Evolutionary conservation across 2,329 filamentous ascomycete species (phyloP), one percentile per base, ranked within the genome.

Genomic region (Colletotrichum liriopes): DNA sequence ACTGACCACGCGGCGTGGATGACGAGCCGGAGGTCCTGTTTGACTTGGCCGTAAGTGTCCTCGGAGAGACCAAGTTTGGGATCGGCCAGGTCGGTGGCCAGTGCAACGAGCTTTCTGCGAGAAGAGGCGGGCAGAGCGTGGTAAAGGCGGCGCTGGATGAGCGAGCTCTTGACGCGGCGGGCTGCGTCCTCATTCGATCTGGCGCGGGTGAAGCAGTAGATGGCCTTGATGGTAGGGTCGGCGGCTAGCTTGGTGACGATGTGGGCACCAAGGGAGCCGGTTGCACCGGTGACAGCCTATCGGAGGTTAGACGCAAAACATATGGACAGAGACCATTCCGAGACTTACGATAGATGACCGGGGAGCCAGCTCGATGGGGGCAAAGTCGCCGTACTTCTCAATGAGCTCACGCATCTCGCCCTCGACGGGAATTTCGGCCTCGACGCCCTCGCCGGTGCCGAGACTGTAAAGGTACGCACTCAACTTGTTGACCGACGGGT

Each of bases 251-350:
- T 86, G 4, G 87, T 86, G 1, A 90, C 83, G 1, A 92, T 81
- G 74, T 92, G 90, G 0, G 89, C 85, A 1, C 92, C 92, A 0
- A 93, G 83, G 1, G 90, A 91, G 1, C 92, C 92, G 0, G 92
- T 93, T 0, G 88, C 87, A 1, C 92, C 92, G 0, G 91, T 93
- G 4, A 93, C 78, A 1, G 91, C 79, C 78, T 83, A 41, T 35
- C 18, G 4, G 23, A 8, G 18, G 39, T 72, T 18, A 69, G 65
- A 55, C 5, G 8, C 5, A 1, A 14, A 26, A 8, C 2, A 0
- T 5, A n/a, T 8, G 9, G 14, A 37, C 9, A n/a, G 26, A 20
- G 8, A 3, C 18, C 8, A 11, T 41, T 39, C 5, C 6, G 12
- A 14, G 37, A 56, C 65, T 16, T 56, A 72, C 70, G 14, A 72